Conservation (phyloP, 306 rosid species). For the Ormosia semicastrata region DNA sequence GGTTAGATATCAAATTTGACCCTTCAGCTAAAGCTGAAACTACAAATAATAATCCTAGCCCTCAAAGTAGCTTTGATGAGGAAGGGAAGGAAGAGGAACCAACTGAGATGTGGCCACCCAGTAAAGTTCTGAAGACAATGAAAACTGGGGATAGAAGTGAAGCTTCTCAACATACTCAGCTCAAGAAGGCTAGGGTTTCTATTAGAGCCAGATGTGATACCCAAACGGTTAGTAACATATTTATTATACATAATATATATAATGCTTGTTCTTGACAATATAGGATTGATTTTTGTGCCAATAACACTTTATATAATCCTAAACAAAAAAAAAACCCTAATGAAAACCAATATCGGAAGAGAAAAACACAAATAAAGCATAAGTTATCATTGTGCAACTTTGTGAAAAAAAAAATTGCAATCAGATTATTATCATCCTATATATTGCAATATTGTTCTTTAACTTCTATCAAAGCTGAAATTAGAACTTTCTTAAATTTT, state of each 20-base stretch:
- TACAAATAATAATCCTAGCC: background rate
- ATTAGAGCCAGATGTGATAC: constrained; percentile 72
- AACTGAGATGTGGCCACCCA: constrained; percentile 45
- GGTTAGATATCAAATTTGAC: constrained; percentile 41
- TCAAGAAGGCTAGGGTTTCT: constrained; percentile 71
- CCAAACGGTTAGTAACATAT: constrained; percentile 49
- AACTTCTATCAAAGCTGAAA: background rate
- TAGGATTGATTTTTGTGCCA: background rate
- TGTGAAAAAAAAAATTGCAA: background rate
- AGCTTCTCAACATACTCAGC: constrained; percentile 33
- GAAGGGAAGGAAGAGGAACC: constrained; percentile 40
- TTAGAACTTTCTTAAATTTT: background rate
- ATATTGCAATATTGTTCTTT: background rate
- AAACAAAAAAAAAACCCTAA: background rate
- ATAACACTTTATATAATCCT: background rate
- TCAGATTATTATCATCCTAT: background rate
- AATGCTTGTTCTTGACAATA: background rate
- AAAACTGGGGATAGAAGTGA: constrained; percentile 39
- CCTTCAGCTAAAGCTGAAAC: constrained; percentile 7
- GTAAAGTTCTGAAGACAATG: constrained; percentile 38
- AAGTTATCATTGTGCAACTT: background rate
- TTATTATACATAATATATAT: background rate
- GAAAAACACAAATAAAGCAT: background rate
- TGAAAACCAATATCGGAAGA: background rate
- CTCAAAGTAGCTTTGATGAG: constrained; percentile 16